Conservation (phyloP, 257 asterid species). For the Plantago ovata region DNA sequence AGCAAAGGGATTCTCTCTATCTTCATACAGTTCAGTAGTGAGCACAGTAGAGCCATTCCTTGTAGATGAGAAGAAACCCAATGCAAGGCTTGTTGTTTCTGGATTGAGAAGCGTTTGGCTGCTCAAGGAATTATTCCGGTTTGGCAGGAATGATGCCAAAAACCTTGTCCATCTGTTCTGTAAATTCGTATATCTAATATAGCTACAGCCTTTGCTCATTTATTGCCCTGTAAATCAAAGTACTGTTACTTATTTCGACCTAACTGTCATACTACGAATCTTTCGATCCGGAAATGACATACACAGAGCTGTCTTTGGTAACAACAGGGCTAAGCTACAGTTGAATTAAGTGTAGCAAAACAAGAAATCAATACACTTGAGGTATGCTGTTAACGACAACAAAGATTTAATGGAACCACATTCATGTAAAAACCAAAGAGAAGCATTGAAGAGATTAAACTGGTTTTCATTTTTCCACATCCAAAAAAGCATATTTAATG, state of each 20-base stretch:
- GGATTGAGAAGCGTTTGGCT: constrained; percentile 96
- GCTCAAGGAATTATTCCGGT: constrained; percentile 93
- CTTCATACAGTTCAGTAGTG: constrained; percentile 62
- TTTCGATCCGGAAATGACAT: too few relatives aligned
- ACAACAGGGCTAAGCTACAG: too few relatives aligned
- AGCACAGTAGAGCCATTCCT: constrained; percentile 88
- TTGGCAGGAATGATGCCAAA: constrained; percentile 47
- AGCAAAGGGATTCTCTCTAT: constrained; percentile 69
- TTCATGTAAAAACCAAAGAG: too few relatives aligned
- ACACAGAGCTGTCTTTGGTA: too few relatives aligned
- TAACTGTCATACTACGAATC: background rate
- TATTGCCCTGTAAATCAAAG: constrained; percentile 13
- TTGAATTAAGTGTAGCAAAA: too few relatives aligned
- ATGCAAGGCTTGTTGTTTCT: constrained; percentile 65
- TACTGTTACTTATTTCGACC: background rate
- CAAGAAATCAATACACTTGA: too few relatives aligned
- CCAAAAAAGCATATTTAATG: background rate
- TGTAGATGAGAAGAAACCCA: constrained; percentile 76
- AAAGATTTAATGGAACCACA: too few relatives aligned
- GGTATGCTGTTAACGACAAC: too few relatives aligned
- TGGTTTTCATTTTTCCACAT: too few relatives aligned
- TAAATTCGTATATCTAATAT: too few relatives aligned
- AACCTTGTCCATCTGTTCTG: background rate
- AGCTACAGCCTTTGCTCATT: background rate
- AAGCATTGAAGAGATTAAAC: too few relatives aligned